phyloP scores from a whole-genome alignment of 768 basidiomycete genomes.

The Pulveroboletus sp. region DNA sequence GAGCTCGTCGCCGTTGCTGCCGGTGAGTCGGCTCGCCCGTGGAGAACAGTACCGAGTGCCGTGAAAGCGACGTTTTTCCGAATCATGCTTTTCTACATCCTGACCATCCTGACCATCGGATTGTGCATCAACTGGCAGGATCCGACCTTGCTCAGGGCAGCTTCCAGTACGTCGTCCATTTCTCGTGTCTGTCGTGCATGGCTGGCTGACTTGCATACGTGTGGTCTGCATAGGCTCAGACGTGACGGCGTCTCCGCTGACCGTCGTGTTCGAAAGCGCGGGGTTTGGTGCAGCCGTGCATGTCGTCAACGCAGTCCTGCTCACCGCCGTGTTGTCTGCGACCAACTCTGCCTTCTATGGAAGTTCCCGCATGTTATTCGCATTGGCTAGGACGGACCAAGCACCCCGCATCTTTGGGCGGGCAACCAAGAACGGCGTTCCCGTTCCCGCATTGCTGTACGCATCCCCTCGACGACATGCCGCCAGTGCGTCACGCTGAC shows the following conservation, averaged over 20 bases:
- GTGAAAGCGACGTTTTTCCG: constrained; percentile 67
- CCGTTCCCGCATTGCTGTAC: constrained; percentile 49
- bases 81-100: constrained; percentile 59
- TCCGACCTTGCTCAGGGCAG: constrained; percentile 45
- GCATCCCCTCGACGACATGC: constrained; percentile 24
- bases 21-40: constrained; percentile 59
- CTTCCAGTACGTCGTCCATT: constrained; percentile 31
- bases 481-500: not conserved
- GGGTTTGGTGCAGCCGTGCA: constrained; percentile 59
- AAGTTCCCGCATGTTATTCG: constrained; percentile 54
- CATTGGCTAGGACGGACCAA: constrained; percentile 59
- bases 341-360: constrained; percentile 64
- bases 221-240: constrained; percentile 34
- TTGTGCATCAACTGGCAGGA: constrained; percentile 60
- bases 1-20: constrained; percentile 73
- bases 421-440: constrained; percentile 61
- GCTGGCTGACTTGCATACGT: not conserved
- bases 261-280: constrained; percentile 58
- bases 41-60: constrained; percentile 58
- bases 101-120: constrained; percentile 62
- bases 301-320: constrained; percentile 61
- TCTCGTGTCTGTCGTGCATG: not conserved
- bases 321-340: constrained; percentile 62
- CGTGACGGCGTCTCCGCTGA: constrained; percentile 57
- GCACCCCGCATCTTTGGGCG: constrained; percentile 63